phyloP scores from a whole-genome alignment of 345 rosid species.

The Eucalyptus cladocalyx region DNA sequence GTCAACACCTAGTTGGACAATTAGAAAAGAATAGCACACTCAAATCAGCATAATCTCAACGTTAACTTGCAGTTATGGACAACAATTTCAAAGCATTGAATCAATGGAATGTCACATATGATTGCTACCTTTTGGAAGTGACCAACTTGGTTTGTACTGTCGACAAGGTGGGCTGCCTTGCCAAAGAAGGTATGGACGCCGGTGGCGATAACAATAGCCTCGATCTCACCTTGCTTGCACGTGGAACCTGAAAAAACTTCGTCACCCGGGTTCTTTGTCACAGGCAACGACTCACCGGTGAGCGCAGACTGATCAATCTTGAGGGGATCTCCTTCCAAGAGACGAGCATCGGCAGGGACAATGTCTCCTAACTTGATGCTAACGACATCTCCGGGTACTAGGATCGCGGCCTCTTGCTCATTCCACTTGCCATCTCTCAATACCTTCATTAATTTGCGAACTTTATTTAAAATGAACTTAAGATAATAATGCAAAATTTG shows the following conservation, averaged over 20 bases:
- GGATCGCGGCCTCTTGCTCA: constrained; percentile 30
- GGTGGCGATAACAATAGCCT: constrained; percentile 37
- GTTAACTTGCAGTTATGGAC: background rate
- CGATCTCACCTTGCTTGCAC: constrained; percentile 48
- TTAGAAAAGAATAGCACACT: background rate
- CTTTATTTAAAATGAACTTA: background rate
- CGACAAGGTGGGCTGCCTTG: constrained; percentile 46
- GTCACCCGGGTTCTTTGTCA: constrained; percentile 19
- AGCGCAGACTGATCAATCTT: constrained; percentile 43
- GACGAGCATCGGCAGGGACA: constrained; percentile 38
- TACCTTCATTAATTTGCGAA: constrained; percentile 1
- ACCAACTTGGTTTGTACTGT: constrained; percentile 36
- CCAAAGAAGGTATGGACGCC: constrained; percentile 52
- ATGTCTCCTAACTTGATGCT: constrained; percentile 40
- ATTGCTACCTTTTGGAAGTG: constrained; percentile 34
- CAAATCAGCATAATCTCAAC: background rate
- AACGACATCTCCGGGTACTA: constrained; percentile 36
- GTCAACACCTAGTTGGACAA: constrained; percentile 7
- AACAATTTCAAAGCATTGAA: background rate
- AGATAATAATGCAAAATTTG: background rate
- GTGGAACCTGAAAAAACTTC: constrained; percentile 42
- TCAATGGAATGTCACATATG: background rate
- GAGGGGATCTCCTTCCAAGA: constrained; percentile 36
- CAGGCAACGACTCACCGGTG: constrained; percentile 41
- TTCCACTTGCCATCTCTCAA: constrained; percentile 36